These are phyloP conservation scores for Russula olivacea DNA, from an alignment of 768 basidiomycete species.

Conservation along the genomic window DNA sequence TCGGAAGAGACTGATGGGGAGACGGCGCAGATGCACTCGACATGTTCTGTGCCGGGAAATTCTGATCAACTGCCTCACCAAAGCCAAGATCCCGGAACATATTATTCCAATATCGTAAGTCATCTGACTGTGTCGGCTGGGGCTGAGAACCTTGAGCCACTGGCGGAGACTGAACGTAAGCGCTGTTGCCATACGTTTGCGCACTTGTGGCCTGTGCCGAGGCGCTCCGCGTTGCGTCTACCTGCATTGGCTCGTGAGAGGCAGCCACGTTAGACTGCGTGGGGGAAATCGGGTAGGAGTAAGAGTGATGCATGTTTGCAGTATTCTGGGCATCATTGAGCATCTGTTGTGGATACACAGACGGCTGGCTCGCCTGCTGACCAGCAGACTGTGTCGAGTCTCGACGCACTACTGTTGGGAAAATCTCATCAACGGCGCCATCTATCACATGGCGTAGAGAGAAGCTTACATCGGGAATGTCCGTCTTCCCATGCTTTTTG, in stretches of 20 bases:
- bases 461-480: constrained; percentile 10
- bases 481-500: constrained; percentile 17
- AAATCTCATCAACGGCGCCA: not conserved
- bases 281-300: constrained; percentile 12
- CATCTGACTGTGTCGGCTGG: constrained; percentile 34
- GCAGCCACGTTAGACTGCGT: constrained; percentile 1
- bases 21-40: not conserved
- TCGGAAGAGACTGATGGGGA: not conserved
- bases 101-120: constrained; percentile 64
- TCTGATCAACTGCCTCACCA: constrained; percentile 37
- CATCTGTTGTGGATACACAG: constrained; percentile 16
- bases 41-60: constrained; percentile 10
- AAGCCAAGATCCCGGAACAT: constrained; percentile 74
- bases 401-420: constrained; percentile 11
- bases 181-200: constrained; percentile 3
- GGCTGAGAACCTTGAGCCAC: not conserved
- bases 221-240: constrained; percentile 8
- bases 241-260: constrained; percentile 16
- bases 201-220: constrained; percentile 25
- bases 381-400: constrained; percentile 12
- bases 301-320: not conserved
- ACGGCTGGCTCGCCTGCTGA: constrained; percentile 9
- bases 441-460: not conserved
- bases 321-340: constrained; percentile 14
- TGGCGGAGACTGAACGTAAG: constrained; percentile 9